Conservation (phyloP, 2,329 filamentous ascomycete species). For the Plenodomus lindquistii region DNA sequence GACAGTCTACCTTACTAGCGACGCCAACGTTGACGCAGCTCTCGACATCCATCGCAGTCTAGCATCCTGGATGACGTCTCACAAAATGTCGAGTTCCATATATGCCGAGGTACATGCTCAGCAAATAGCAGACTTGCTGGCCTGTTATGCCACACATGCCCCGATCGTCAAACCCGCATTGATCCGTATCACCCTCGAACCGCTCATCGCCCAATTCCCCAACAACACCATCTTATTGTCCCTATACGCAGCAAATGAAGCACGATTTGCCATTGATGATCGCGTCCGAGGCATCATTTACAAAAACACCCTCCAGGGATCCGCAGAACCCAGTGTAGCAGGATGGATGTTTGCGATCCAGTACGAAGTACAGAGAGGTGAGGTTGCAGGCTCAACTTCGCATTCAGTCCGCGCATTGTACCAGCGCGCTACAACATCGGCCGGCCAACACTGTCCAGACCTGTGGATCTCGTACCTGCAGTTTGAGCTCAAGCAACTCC, state of each 20-base stretch:
- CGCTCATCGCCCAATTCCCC: constrained; percentile 68
- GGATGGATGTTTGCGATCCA: constrained; percentile 60
- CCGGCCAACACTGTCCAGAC: constrained; percentile 31
- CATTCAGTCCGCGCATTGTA: constrained; percentile 61
- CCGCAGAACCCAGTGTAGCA: constrained; percentile 46
- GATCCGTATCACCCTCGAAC: constrained; percentile 64
- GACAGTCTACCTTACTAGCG: constrained; percentile 65
- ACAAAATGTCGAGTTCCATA: constrained; percentile 21
- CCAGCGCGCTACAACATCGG: constrained; percentile 53
- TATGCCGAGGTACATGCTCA: constrained; percentile 71
- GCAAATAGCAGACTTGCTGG: constrained; percentile 66
- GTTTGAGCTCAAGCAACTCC: constrained; percentile 33
- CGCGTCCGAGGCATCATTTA: constrained; percentile 70
- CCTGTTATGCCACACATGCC: constrained; percentile 64
- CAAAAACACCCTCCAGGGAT: constrained; percentile 39
- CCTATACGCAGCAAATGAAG: constrained; percentile 74
- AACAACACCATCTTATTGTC: constrained; percentile 75
- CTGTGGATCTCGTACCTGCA: constrained; percentile 39
- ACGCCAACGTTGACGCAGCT: constrained; percentile 38
- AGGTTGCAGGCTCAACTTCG: constrained; percentile 50
- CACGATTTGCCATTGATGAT: constrained; percentile 73
- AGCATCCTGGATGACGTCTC: constrained; percentile 25
- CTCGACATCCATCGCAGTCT: constrained; percentile 44
- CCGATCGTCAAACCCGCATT: constrained; percentile 70
- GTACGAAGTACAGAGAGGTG: constrained; percentile 54